Evolutionary conservation across 495 filamentous ascomycete species (phyloP).

Genomic region (Usnea hakonensis): DNA sequence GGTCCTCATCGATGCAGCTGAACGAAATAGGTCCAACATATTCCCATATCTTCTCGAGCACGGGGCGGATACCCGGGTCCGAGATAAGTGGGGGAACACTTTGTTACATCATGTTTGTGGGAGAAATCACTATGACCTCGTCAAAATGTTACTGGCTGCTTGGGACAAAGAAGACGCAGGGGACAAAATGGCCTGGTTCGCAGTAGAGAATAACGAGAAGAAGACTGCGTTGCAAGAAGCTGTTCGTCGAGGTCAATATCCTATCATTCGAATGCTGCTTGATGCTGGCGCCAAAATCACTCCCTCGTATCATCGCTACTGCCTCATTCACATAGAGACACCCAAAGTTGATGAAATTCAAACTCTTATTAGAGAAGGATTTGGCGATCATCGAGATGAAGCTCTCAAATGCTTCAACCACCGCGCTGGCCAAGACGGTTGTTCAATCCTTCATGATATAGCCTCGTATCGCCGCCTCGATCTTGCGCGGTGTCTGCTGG

Average conservation of each 20-base stretch:
- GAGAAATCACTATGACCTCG: constrained; percentile 1
- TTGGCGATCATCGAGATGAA: constrained; percentile 4
- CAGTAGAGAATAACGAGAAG: not conserved
- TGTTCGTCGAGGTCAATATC: not conserved
- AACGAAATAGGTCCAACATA: constrained; percentile 7
- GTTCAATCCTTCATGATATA: constrained; percentile 4
- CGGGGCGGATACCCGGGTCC: not conserved
- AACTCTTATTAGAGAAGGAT: not conserved
- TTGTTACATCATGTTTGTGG: constrained; percentile 4
- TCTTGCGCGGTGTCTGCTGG: not conserved
- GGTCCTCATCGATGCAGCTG: constrained; percentile 10
- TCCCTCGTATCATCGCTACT: not conserved
- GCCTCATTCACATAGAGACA: not conserved
- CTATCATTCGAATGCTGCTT: constrained; percentile 2
- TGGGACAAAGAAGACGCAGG: constrained; percentile 1
- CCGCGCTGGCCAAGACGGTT: not conserved
- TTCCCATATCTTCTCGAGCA: constrained; percentile 6
- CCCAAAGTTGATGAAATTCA: not conserved
- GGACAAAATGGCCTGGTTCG: not conserved
- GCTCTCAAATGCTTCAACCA: constrained; percentile 1
- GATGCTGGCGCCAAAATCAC: constrained; percentile 7
- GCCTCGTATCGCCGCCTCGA: not conserved
- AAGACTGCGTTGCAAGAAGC: constrained; percentile 8
- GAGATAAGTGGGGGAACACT: constrained; percentile 4
- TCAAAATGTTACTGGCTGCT: not conserved